Evolutionary conservation across 2,329 filamentous ascomycete species (phyloP), one percentile per base, ranked within the genome.

Genomic region (Decorospora gaudefroyi): DNA sequence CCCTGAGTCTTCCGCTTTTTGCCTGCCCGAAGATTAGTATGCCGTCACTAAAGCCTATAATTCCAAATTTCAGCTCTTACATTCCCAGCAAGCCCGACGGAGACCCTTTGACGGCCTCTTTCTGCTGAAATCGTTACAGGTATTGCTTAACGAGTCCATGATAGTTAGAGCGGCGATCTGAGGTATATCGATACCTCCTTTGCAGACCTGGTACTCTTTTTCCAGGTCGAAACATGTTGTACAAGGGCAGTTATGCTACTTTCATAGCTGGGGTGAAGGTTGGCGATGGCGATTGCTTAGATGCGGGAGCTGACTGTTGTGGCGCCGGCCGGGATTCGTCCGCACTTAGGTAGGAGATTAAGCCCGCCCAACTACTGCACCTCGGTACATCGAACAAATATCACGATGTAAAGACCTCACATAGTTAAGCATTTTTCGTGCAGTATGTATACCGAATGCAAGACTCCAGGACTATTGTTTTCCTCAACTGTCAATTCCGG

Each of bases 41-140:
- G 16, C 7, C 23, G 22, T 13, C 23, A 21, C 4, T 11, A 21
- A 19, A 13, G 32, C 19, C 21, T 11, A 27, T 25, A 30, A 21
- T 37, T 41, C 18, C 33, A 26, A 9, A 17, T 3, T 23, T 29
- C 25, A 15, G 12, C 22, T 53, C 65, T 66, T 51, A 70, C 67
- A 70, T 57, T 69, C 63, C 63, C 65, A 66, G 42, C 63, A 69
- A 26, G 61, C 55, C 35, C 65, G 53, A 43, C 55, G 62, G 22
- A 65, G 41, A 25, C 59, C 52, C 46, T 57, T 65, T n/a, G 48
- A 49, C 12, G 57, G 47, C 21, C 67, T 47, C 47, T 69, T 69
- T 48, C 49, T 60, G 25, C 12, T 51, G 7, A 28, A 40, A 13
- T 49, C 49, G 34, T 55, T 42, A 32, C 46, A 59, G 7, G 53